Conservation (phyloP, 129 eudicot genomes). For the Smallanthus sonchifolius region DNA sequence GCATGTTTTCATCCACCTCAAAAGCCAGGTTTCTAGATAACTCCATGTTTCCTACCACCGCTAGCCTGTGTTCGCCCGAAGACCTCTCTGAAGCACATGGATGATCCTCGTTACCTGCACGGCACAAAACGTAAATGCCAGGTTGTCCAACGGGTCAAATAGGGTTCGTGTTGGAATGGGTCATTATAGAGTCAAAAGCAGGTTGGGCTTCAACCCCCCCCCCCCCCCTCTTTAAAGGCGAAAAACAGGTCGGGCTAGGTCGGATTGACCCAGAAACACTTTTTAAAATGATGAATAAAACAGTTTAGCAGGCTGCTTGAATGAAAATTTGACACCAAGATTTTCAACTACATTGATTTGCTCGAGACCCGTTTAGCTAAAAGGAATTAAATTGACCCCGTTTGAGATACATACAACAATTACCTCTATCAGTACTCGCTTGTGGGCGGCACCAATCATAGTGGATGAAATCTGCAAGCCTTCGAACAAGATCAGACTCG, state of each 20-base stretch:
- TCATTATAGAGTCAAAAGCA: not conserved
- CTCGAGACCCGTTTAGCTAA: not conserved
- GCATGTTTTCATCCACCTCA: constrained; percentile 56
- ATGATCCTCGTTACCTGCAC: constrained; percentile 29
- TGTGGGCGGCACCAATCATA: constrained; percentile 49
- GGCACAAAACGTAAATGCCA: not conserved
- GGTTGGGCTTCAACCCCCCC: too few species aligned
- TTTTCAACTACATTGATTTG: not conserved
- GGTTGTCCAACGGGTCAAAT: not conserved
- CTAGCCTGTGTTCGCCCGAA: constrained; percentile 47
- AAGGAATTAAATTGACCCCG: not conserved
- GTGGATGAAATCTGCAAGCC: constrained; percentile 57
- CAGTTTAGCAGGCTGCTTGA: not conserved
- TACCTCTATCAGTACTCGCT: constrained; percentile 27
- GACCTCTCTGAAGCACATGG: constrained; percentile 33
- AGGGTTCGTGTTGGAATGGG: not conserved
- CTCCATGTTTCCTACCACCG: constrained; percentile 49
- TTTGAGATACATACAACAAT: not conserved
- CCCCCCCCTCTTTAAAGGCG: too few species aligned
- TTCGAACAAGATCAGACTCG: constrained; percentile 64
- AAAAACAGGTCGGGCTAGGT: not conserved
- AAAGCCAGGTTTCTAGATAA: constrained; percentile 38
- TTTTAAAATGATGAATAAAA: not conserved
- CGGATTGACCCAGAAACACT: not conserved
- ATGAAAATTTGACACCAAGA: not conserved